Evolutionary conservation across 2,329 filamentous ascomycete genomes (phyloP).

Genomic region (Sphaerulina vaccinii): DNA sequence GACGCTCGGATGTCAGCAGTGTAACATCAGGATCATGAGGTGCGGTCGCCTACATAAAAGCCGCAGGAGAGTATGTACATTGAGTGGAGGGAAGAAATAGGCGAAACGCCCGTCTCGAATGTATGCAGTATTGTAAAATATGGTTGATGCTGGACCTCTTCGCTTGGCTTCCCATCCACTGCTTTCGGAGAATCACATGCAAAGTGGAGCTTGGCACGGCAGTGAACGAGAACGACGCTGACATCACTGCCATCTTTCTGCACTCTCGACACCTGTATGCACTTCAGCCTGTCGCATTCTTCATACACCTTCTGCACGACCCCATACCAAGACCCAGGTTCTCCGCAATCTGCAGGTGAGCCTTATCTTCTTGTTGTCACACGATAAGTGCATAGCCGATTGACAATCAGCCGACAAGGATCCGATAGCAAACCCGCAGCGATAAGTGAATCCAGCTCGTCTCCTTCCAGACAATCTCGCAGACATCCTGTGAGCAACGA

Average conservation of each 20-base stretch:
- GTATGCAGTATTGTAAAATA: too few relatives aligned
- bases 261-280: too few relatives aligned
- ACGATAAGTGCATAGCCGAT: constrained; percentile 1
- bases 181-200: too few relatives aligned
- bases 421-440: constrained; percentile 5
- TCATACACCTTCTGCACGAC: background rate
- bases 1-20: background rate
- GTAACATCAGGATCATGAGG: background rate
- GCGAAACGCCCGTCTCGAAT: too few relatives aligned
- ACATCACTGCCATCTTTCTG: too few relatives aligned
- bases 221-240: too few relatives aligned
- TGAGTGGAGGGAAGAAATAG: too few relatives aligned
- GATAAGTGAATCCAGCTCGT: background rate
- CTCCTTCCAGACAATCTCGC: constrained; percentile 1
- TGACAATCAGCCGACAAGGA: constrained; percentile 1
- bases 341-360: constrained; percentile 8
- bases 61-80: too few relatives aligned
- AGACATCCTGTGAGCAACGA: constrained; percentile 8
- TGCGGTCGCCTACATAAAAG: background rate
- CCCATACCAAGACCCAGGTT: background rate
- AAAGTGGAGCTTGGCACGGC: too few relatives aligned
- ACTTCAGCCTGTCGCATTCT: too few relatives aligned
- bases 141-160: too few relatives aligned
- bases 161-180: too few relatives aligned
- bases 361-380: constrained; percentile 5